Evolutionary conservation across 129 eudicot genomes (phyloP), one percentile per base, ranked within the genome.

Genomic region (Arctium minus): DNA sequence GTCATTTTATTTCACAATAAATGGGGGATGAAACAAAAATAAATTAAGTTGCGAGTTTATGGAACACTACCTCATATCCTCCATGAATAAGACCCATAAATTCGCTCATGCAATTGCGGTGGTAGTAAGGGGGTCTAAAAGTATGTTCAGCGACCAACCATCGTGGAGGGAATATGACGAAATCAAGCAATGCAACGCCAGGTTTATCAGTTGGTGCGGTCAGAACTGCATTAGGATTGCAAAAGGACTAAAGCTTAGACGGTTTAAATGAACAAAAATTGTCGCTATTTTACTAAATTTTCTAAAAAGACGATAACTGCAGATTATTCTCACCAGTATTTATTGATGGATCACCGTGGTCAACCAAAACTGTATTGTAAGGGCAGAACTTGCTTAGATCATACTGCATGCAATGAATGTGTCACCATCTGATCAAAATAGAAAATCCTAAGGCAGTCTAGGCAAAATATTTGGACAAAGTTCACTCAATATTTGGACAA

Each of bases 101-200:
- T 88, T 96, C 99, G 40, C 98, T 96, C 99, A 96, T 96, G 81
- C 99, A 96, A 73, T 96, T 96, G 82, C 99, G 98, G 83, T 96
- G 99, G 82, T 91, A 96, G 82, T 96, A 93, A 70, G 99, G 99
- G 11, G 99, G 99, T 65, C 99, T 95, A 40, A 96, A 96, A 35
- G 99, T 96, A 81, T 93, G 97, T 69, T 96, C 99, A 50, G 99
- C 98, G 75, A 96, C 99, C 92, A 96, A 79, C 98, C 99, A 96
- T 46, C 99, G 90, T 1, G 99, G 99, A 68, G 99, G 99, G 86
- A 96, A 96, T 72, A 96, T 96, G 77, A 96, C 98, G 89, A 96
- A 96, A 87, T 96, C 98, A 89, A 96, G 98, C 89, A 96, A 87
- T 10, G 99, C 99, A 76, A 96, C 99, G 35, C 99, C 99, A 81